A percentile compares a stretch with the other conserved stretches of the same genome.
Evolutionary conservation across 2,329 filamentous ascomycete genomes (phyloP).

Genomic region (Talaromyces sp.): DNA sequence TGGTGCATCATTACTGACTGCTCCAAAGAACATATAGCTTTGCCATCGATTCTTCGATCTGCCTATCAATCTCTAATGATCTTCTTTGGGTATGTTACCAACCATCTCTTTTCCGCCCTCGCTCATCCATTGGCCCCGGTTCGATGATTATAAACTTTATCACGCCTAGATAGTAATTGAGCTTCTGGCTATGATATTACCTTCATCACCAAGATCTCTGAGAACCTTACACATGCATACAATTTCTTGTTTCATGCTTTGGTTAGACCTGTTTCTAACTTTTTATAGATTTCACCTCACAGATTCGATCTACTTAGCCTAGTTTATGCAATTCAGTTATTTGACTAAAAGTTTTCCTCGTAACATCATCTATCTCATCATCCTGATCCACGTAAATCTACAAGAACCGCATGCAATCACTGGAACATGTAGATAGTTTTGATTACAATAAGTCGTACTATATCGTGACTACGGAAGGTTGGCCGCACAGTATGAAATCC

Average conservation of each 20-base stretch:
- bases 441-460: conserved; percentile 32
- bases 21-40: conserved; percentile 20
- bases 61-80: not conserved
- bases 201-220: conserved; percentile 71
- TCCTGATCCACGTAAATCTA: not conserved
- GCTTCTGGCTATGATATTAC: conserved; percentile 60
- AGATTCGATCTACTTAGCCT: not conserved
- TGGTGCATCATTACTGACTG: conserved; percentile 25
- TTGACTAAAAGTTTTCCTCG: not conserved
- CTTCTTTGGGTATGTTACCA: conserved; percentile 29
- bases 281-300: not conserved
- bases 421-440: conserved; percentile 18
- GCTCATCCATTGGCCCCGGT: conserved; percentile 29
- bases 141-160: conserved; percentile 67
- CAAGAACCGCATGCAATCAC: not conserved
- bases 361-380: not conserved
- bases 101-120: conserved; percentile 4
- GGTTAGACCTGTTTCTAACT: conserved; percentile 27
- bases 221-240: conserved; percentile 45
- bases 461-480: conserved; percentile 24
- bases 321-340: conserved; percentile 5
- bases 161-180: conserved; percentile 71
- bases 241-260: conserved; percentile 17
- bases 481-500: not conserved
- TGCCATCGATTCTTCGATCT: not conserved